Conservation (phyloP, 2,329 filamentous ascomycete genomes). For the Aureobasidium sp. region DNA sequence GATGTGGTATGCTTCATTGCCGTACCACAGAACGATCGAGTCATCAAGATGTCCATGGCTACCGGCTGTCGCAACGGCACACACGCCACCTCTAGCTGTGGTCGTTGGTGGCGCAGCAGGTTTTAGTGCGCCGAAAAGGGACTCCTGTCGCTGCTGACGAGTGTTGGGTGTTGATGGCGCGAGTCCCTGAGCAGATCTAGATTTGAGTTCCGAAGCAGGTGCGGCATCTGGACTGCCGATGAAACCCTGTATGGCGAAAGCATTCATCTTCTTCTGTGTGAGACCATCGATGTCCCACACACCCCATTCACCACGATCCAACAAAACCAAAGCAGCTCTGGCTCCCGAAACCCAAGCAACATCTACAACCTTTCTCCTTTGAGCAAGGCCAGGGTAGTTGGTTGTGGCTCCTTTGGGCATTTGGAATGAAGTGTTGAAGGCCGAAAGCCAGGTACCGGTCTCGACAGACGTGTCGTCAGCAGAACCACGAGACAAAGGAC, state of each 20-base stretch:
- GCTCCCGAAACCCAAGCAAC: slow-evolving; percentile 40
- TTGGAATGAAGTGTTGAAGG: slow-evolving; percentile 22
- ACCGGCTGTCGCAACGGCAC: slow-evolving; percentile 26
- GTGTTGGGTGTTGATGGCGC: slow-evolving; percentile 45
- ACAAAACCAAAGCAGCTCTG: slow-evolving; percentile 36
- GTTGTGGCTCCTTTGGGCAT: slow-evolving; percentile 15
- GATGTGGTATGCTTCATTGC: slow-evolving; percentile 35
- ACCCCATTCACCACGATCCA: slow-evolving; percentile 45
- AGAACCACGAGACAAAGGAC: slow-evolving; percentile 22
- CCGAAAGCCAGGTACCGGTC: slow-evolving; percentile 22
- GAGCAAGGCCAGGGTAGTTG: slow-evolving; percentile 23
- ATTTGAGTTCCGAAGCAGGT: slow-evolving; percentile 20
- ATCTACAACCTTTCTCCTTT: slow-evolving; percentile 40
- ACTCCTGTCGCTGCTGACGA: slow-evolving; percentile 35
- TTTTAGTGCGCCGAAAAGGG: slow-evolving; percentile 35
- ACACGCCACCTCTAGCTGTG: slow-evolving; percentile 34
- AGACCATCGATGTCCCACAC: slow-evolving; percentile 38
- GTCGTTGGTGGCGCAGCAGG: slow-evolving; percentile 24
- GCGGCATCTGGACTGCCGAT: slow-evolving; percentile 20
- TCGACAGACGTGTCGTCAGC: not conserved
- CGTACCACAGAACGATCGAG: slow-evolving; percentile 39
- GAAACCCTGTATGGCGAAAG: slow-evolving; percentile 24
- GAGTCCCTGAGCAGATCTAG: slow-evolving; percentile 29
- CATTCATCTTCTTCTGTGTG: slow-evolving; percentile 18
- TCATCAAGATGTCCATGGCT: slow-evolving; percentile 32